Evolutionary conservation across 2,329 filamentous ascomycete genomes (phyloP).

Genomic region (Aspergillus sclerotialis): DNA sequence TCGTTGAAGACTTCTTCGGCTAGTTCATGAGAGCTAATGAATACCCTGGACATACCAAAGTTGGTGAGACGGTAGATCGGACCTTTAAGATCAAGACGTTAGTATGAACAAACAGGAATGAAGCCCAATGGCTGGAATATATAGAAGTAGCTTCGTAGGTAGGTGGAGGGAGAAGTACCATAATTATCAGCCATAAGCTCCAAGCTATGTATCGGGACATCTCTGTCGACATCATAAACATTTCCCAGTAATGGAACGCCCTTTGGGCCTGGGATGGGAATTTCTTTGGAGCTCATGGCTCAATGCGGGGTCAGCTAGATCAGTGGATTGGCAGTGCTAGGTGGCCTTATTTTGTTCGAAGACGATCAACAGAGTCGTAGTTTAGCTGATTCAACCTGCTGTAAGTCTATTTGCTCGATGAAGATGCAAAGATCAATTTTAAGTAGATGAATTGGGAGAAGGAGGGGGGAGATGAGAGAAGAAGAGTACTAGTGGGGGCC

Average conservation of each 20-base stretch:
- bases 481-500: too few relatives aligned
- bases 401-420: too few relatives aligned
- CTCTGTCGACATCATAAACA: constrained; percentile 54
- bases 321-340: too few relatives aligned
- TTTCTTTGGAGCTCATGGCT: constrained; percentile 12
- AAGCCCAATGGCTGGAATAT: constrained; percentile 1
- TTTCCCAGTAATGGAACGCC: constrained; percentile 62
- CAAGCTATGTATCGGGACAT: constrained; percentile 51
- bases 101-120: not conserved
- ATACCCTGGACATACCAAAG: constrained; percentile 39
- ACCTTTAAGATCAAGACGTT: constrained; percentile 33
- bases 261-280: constrained; percentile 56
- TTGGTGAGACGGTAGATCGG: constrained; percentile 54
- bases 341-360: too few relatives aligned
- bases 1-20: constrained; percentile 60
- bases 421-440: too few relatives aligned
- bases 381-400: too few relatives aligned
- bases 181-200: constrained; percentile 56
- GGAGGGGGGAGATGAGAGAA: too few relatives aligned
- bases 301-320: too few relatives aligned
- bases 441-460: too few relatives aligned
- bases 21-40: constrained; percentile 48
- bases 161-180: constrained; percentile 40
- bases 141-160: constrained; percentile 9
- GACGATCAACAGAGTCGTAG: too few relatives aligned